Evolutionary conservation across 495 filamentous ascomycete species (phyloP), one percentile per base, ranked within the genome.

Genomic region (Oidiodendron maius): DNA sequence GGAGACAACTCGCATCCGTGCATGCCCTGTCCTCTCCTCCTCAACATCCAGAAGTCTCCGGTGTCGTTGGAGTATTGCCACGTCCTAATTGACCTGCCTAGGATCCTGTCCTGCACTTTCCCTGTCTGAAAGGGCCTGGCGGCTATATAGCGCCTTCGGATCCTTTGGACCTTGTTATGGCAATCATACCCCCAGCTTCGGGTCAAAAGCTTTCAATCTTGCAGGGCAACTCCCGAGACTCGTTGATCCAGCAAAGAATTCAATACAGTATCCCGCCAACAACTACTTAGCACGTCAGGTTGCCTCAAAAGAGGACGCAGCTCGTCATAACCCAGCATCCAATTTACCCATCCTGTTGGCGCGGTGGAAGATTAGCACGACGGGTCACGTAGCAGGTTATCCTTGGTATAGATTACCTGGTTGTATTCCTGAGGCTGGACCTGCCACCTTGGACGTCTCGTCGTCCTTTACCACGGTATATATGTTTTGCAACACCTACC

Each of bases 31-130:
- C 17, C 39, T 53, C 46, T 54, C 51, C 52, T 52, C 15, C 41
- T 50, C 52, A 55, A 40, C 52, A 50, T 55, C 52, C 48, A 59
- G 26, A 59, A 58, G 50, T 55, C 52, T 59, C 56, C 56, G 56
- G 20, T 48, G 44, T 55, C 17, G 20, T 10, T 18, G 47, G 46
- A 30, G 26, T 30, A 5, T 30, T 5, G 12, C 26, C 26, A 30
- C 26, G 5, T 30, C 5, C 26, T 30, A 30, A 30, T 30, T 5
- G 26, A 5, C 26, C 26, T 30, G n/a, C n/a, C n/a, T n/a, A n/a
- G n/a, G n/a, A n/a, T n/a, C 26, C 26, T 30, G 26, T 30, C 26
- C 26, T 30, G 12, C 12, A 30, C 26, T 30, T 30, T 12, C 26
- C 26, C 12, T 5, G 45, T 44, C 13, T 44, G 48, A 48, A 43